Percentiles rank a stretch among this genome's conserved stretches.
phyloP scores from a whole-genome alignment of 2,329 filamentous ascomycete species.

The Davidsoniella australis region DNA sequence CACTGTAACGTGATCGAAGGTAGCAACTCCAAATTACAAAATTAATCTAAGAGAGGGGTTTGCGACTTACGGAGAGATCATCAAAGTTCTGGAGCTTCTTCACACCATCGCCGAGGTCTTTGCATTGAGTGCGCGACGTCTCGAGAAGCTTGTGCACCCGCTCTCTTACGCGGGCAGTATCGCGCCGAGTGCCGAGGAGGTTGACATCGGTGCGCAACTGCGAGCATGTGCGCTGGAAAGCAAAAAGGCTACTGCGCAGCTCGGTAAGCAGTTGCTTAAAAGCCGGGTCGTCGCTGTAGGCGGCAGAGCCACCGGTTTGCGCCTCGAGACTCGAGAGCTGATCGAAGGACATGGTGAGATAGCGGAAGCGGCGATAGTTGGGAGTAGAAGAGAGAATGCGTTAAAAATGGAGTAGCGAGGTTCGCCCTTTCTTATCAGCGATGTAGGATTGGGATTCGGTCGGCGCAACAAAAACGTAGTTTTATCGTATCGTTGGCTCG shows the following conservation, averaged over 20 bases:
- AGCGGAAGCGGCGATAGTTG: not conserved
- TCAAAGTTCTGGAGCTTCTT: constrained; percentile 84
- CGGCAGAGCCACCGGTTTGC: constrained; percentile 43
- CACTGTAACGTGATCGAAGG: no score
- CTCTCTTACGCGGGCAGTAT: constrained; percentile 81
- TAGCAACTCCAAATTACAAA: no score
- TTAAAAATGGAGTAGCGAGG: no score
- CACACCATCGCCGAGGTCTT: constrained; percentile 79
- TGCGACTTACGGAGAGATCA: constrained; percentile 49
- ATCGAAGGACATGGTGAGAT: constrained; percentile 66
- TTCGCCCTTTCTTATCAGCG: not conserved
- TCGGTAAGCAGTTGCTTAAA: constrained; percentile 71
- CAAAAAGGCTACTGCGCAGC: constrained; percentile 77
- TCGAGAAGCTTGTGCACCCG: constrained; percentile 75
- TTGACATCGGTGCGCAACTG: constrained; percentile 70
- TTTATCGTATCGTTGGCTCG: not conserved
- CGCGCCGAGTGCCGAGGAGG: constrained; percentile 73
- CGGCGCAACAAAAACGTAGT: no score
- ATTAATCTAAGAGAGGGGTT: no score
- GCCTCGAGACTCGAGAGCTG: constrained; percentile 72
- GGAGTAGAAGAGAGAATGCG: not conserved
- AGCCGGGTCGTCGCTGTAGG: constrained; percentile 79
- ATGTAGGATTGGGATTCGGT: not conserved
- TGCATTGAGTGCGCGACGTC: constrained; percentile 73
- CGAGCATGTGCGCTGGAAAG: constrained; percentile 73